These are phyloP conservation scores for Wickerhamomyces ciferrii DNA, from an alignment of 805 yeast genomes.

Conservation along the genomic window DNA sequence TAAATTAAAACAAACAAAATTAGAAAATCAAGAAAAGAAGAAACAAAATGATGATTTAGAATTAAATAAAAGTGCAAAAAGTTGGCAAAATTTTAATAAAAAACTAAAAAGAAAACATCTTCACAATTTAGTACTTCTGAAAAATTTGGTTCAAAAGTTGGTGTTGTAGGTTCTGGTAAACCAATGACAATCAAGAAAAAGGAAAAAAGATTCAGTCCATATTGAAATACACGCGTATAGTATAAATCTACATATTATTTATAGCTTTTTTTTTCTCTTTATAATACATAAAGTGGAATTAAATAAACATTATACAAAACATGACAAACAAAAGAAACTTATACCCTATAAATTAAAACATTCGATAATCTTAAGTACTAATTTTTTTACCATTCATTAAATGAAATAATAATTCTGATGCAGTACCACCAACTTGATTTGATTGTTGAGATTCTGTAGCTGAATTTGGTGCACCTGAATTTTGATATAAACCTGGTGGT, in stretches of 20 bases:
- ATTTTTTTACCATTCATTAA: slow-evolving; percentile 72
- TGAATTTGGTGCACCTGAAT: slow-evolving; percentile 7
- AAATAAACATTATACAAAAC: background rate
- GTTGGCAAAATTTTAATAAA: slow-evolving; percentile 13
- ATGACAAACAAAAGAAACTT: no score
- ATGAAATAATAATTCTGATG: slow-evolving; percentile 79
- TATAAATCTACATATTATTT: no score
- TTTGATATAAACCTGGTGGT: slow-evolving; percentile 62
- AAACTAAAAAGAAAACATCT: slow-evolving; percentile 9
- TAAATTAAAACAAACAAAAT: slow-evolving; percentile 2
- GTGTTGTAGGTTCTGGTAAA: slow-evolving; percentile 8
- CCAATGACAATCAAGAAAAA: slow-evolving; percentile 7
- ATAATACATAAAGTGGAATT: background rate
- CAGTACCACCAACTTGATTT: slow-evolving; percentile 36
- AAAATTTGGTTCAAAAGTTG: slow-evolving; percentile 10
- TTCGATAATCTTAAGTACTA: slow-evolving; percentile 23
- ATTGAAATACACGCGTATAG: slow-evolving; percentile 6
- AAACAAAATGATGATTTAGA: slow-evolving; percentile 8
- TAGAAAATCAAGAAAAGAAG: slow-evolving; percentile 3
- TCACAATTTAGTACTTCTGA: slow-evolving; percentile 9
- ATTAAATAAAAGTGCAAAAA: slow-evolving; percentile 10
- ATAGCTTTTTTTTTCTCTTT: no score
- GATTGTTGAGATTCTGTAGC: slow-evolving; percentile 5
- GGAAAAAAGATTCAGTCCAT: slow-evolving; percentile 13
- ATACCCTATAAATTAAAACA: no score